Evolutionary conservation across 257 asterid species (phyloP).

Genomic region (Gentiana macrophylla): DNA sequence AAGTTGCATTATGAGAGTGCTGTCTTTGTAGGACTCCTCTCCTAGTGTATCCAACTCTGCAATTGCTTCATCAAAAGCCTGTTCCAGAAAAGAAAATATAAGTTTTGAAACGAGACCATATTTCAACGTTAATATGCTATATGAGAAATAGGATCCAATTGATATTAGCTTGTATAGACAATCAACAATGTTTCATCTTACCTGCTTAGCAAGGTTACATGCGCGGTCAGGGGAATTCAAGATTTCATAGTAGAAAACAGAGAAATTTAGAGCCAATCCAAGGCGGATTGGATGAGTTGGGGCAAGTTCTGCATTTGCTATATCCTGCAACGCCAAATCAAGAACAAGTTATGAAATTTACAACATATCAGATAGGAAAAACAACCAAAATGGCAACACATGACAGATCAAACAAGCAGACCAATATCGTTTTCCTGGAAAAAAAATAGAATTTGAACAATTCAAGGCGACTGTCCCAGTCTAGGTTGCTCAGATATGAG

Average conservation of each 20-base stretch:
- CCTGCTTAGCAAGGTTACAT: slow-evolving; percentile 83
- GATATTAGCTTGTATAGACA: too few relatives aligned
- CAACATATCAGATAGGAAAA: neutral
- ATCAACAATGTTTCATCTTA: neutral
- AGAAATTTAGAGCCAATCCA: slow-evolving; percentile 81
- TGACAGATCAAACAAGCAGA: neutral
- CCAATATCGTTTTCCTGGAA: too few relatives aligned
- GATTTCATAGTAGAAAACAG: slow-evolving; percentile 82
- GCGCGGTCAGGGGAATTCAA: slow-evolving; percentile 88
- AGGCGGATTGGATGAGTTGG: slow-evolving; percentile 90
- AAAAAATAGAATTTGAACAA: too few relatives aligned
- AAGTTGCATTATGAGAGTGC: slow-evolving; percentile 91
- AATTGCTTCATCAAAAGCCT: slow-evolving; percentile 93
- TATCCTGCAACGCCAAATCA: slow-evolving; percentile 37
- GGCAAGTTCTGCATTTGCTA: slow-evolving; percentile 68
- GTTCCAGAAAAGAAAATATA: neutral
- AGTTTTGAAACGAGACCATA: too few relatives aligned
- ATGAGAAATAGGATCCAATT: too few relatives aligned
- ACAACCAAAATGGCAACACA: too few relatives aligned
- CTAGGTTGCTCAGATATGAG: too few relatives aligned
- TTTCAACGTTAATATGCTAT: too few relatives aligned
- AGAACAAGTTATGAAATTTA: neutral
- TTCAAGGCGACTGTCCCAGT: too few relatives aligned
- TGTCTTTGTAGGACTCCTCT: slow-evolving; percentile 96
- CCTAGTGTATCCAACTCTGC: slow-evolving; percentile 83